Evolutionary conservation across 2,329 filamentous ascomycete genomes (phyloP), one percentile per base, ranked within the genome.

Genomic region (Teratosphaeria pseudoeucalypti): DNA sequence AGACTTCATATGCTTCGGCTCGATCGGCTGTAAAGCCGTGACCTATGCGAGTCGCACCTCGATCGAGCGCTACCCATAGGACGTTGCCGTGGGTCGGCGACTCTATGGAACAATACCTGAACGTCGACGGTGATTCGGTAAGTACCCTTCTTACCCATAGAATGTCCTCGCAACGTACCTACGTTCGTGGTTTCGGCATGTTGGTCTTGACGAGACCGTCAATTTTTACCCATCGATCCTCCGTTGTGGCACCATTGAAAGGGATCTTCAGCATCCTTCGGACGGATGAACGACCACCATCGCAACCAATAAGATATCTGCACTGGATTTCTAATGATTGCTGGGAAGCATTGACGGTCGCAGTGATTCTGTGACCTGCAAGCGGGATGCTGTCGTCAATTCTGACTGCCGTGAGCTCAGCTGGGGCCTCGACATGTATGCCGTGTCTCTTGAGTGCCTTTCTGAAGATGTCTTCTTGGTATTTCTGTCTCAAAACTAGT

Each of bases 211-310:
- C 67, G 1, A 77, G 67, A 2, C 80, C 80, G 63, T 83, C 80
- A 53, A 82, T 77, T 16, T 80, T 72, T 16, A 82, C 77, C 81
- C 81, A 82, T 64, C 77, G 78, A 63, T 82, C 78, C 61, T 81
- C 78, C 6, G 74, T 77, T 10, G 73, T 78, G 29, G 75, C 76
- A 14, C 79, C 79, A 55, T 81, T 78, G 58, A 82, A 81, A 0
- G 77, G 74, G 16, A 83, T 78, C 14, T 72, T 68, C 54, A 79
- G 72, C 4, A 75, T 70, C 32, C 73, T 68, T 12, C 80, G 73
- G 1, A 82, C 79, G 60, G 77, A 76, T 2, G 77, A 79, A 55
- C 72, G 74, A 0, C 79, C 78, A 9, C 80, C 80, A 66, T 83
- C 80, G 23, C 77, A 77, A 3, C 80, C 80, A 47, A 82, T 65